Conservation (phyloP, 2,329 filamentous ascomycete genomes). For the Passalora sequoiae region DNA sequence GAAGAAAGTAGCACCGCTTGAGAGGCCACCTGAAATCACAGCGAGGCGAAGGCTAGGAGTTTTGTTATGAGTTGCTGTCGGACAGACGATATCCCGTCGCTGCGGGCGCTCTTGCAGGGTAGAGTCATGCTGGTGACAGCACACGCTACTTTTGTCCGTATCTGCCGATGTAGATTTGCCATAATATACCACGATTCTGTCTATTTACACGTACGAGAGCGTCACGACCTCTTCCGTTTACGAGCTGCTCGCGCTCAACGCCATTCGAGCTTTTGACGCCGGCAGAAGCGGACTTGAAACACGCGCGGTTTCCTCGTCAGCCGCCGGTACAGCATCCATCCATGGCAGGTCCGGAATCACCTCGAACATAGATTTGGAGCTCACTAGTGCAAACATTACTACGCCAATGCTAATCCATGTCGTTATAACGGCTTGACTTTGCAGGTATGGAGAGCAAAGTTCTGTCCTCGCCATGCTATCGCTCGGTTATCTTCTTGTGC, state of each 20-base stretch:
- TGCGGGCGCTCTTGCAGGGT: neutral
- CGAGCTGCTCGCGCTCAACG: neutral
- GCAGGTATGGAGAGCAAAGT: neutral
- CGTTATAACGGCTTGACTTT: neutral
- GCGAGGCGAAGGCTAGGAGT: slow-evolving; percentile 10
- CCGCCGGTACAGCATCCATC: too few species aligned
- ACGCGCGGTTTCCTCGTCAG: neutral
- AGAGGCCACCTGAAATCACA: slow-evolving; percentile 3
- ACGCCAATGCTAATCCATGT: neutral
- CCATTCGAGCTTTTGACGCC: neutral
- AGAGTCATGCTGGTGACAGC: neutral
- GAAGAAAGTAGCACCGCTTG: slow-evolving; percentile 1
- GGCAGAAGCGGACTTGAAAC: neutral
- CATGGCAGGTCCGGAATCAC: neutral
- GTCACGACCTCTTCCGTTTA: neutral
- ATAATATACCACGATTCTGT: neutral
- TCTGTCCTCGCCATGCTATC: too few species aligned
- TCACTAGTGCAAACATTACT: neutral
- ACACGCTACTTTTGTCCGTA: neutral
- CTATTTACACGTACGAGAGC: too few species aligned
- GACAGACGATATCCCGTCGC: neutral
- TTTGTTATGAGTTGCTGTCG: neutral
- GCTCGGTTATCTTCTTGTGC: too few species aligned
- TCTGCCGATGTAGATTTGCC: neutral
- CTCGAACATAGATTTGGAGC: too few species aligned